Conservation (phyloP, 257 asterid species). For the Agastache rugosa region DNA sequence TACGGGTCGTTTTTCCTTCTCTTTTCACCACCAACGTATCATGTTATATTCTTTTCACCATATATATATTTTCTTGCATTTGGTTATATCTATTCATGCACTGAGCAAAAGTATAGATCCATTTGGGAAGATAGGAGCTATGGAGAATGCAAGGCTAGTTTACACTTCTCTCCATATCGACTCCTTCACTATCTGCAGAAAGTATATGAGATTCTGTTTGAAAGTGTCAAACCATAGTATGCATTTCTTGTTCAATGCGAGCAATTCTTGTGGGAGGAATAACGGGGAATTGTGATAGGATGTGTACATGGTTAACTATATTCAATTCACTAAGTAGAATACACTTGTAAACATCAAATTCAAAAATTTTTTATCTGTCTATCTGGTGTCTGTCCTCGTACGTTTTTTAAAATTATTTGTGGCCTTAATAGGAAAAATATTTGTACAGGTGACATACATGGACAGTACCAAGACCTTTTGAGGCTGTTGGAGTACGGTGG, state of each 20-base stretch:
- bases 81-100: not conserved
- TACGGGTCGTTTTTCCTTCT: not conserved
- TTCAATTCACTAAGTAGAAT: not conserved
- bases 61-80: not conserved
- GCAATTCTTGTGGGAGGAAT: not conserved
- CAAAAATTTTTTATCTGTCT: not conserved
- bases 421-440: not conserved
- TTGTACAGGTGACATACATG: constrained; percentile 78
- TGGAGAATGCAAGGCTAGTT: not conserved
- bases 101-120: not conserved
- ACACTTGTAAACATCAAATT: not conserved
- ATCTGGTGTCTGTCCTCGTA: not conserved
- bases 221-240: not conserved
- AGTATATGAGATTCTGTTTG: not conserved
- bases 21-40: not conserved
- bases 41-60: not conserved
- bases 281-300: not conserved
- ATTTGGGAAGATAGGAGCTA: not conserved
- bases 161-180: constrained; percentile 4
- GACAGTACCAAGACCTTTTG: constrained; percentile 78
- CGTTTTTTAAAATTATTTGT: not conserved
- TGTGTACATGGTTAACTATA: not conserved
- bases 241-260: not conserved
- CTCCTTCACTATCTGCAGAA: not conserved
- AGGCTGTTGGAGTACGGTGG: constrained; percentile 79